Evolutionary conservation across 257 asterid genomes (phyloP), one percentile per base, ranked within the genome.

Genomic region (Dorcoceras hygrometricum): DNA sequence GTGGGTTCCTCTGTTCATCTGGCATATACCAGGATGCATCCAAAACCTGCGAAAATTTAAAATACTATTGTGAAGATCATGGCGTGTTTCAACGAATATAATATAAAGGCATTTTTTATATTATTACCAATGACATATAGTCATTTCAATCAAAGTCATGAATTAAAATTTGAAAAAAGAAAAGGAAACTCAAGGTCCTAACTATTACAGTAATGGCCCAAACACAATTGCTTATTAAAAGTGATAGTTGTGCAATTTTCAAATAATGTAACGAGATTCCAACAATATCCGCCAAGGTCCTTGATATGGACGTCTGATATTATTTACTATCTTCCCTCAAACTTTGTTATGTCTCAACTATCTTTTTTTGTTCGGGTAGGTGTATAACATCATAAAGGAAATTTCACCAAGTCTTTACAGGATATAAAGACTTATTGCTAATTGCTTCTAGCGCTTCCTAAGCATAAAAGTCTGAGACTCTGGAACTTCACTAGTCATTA

Each of bases 1-100:
- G 87, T 32, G 99, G 96, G 69, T 94, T 88, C 80, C 98, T 87
- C 81, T 90, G 93, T 77, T 94, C 97, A 76, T 90, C 85, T 66
- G 98, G 98, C 99, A 94, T 94, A 78, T 94, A 94, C 99, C 99
- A 94, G 53, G 99, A 94, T 50, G 97, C 97, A 77, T 94, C 99
- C 87, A 94, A 66, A 77, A 94, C 95, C 99, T 90, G 73, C 63
- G 65, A 66, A 63, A 58, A 65, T 59, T 59, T 18, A 71, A 63
- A 18, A 51, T 39, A 48, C 31, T 32, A 53, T 43, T 50, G 68
- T n/a, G 1, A 64, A 61, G 36, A 63, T 10, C 27, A 23, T 24
- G 43, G 8, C 54, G n/a, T 39, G 31, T 12, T 19, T 23, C 43
- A 57, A 2, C 28, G 8, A 26, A 31, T 36, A 48, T 14, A 32